Evolutionary conservation across 2,329 filamentous ascomycete genomes (phyloP), one percentile per base, ranked within the genome.

Genomic region (Diaporthe ampelina): DNA sequence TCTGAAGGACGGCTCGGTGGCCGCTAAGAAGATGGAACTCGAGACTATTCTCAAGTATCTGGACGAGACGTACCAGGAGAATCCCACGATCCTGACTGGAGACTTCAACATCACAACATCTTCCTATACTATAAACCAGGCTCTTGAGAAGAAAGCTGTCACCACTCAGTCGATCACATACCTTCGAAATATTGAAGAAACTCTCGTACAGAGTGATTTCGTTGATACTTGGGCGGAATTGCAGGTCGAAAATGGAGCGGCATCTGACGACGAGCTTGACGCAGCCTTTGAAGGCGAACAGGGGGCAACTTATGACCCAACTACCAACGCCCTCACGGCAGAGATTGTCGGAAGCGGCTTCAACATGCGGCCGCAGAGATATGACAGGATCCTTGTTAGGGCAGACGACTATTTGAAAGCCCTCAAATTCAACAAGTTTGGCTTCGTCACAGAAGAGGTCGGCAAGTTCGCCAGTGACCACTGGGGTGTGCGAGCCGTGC

Each of bases 31-130:
- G 76, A 81, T 83, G 0, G 91, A 93, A 77, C 79, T 93, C 19
- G 85, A 87, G 59, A 84, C 81, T 26, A 79, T 93, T 1, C 78
- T 88, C 2, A 79, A 80, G 10, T 81, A 91, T 78, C 77, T 93
- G 21, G 79, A 81, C 0, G 77, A 76, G 1, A 77, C 81, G 0
- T 87, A 89, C 61, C 76, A 81, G 1, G 72, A 80, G 0, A 85
- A 87, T 50, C 85, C 89, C 6, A 90, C 88, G 84, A 82, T 93
- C 5, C 77, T 94, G 26, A 88, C 89, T 0, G 92, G 92, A 4
- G 91, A 93, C 78, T 91, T 93, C 79, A 93, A 93, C 77, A 83
- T 93, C 32, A 84, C 88, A 9, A 92, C 91, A 0, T 93, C 91
- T 0, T 82, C 84, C 1, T 84, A 85, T 70, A 89, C 90, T 0